Percentiles rank a stretch among this genome's conserved stretches.
Conservation (phyloP, 2,329 filamentous ascomycete genomes). For the Fusarium nelsonii region DNA sequence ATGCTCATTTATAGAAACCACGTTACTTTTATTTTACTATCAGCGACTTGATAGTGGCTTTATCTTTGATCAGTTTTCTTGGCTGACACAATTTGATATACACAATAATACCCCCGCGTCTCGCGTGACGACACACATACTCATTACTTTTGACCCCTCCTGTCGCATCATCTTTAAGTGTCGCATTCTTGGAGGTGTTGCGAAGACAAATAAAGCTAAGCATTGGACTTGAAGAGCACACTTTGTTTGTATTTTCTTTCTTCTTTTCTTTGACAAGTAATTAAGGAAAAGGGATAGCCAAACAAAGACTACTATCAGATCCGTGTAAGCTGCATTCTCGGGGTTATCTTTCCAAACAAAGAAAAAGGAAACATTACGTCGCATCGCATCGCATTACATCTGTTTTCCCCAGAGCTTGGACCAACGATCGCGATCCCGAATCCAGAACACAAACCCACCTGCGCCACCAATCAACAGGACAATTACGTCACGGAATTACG, state of each 20-base stretch:
- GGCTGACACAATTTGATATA: constrained; percentile 2
- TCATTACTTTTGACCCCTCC: constrained; percentile 6
- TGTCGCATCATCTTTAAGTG: constrained; percentile 17
- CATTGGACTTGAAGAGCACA: constrained; percentile 13
- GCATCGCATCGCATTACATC: constrained; percentile 9
- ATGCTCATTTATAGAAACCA: constrained; percentile 11
- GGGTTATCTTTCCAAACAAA: neutral
- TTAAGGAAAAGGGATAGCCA: constrained; percentile 17
- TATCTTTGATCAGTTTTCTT: neutral
- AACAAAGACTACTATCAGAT: constrained; percentile 1
- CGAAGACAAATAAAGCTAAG: neutral
- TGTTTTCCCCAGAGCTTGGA: constrained; percentile 30
- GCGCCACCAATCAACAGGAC: constrained; percentile 15
- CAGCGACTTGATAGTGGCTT: neutral
- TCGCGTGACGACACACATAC: constrained; percentile 32
- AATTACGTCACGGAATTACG: constrained; percentile 29
- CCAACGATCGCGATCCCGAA: constrained; percentile 36
- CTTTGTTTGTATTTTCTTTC: constrained; percentile 1
- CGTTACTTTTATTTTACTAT: neutral
- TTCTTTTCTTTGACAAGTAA: constrained; percentile 16
- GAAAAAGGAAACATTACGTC: neutral
- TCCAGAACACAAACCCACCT: constrained; percentile 4
- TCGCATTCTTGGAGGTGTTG: constrained; percentile 21
- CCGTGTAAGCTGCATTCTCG: neutral
- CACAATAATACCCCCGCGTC: constrained; percentile 15